phyloP scores from a whole-genome alignment of 805 yeast genomes.

The Starmerella scarabaei region DNA sequence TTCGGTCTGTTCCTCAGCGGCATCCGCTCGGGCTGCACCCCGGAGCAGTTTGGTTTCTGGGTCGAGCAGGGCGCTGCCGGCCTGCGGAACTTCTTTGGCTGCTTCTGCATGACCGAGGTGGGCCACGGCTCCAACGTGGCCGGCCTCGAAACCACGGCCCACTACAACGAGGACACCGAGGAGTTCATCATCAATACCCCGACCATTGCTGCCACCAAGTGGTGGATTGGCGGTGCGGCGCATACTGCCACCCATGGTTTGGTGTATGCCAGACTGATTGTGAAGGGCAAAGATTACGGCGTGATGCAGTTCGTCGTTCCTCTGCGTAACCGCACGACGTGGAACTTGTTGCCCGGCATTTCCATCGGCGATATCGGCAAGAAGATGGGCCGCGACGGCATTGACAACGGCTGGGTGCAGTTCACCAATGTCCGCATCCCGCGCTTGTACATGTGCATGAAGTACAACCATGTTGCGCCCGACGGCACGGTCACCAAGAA shows the following conservation, averaged over 20 bases:
- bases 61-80: conserved; percentile 40
- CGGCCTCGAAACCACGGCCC: conserved; percentile 84
- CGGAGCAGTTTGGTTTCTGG: conserved; percentile 77
- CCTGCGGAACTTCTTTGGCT: conserved; percentile 45
- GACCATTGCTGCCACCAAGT: conserved; percentile 81
- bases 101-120: conserved; percentile 87
- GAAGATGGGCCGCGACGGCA: conserved; percentile 92
- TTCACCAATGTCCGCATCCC: conserved; percentile 76
- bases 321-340: conserved; percentile 54
- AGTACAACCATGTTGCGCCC: conserved; percentile 58
- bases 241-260: conserved; percentile 81
- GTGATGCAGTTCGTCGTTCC: conserved; percentile 90
- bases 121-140: conserved; percentile 94
- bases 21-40: conserved; percentile 76
- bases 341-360: conserved; percentile 65
- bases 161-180: conserved; percentile 50
- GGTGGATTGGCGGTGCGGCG: conserved; percentile 99
- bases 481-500: conserved; percentile 64
- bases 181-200: conserved; percentile 75
- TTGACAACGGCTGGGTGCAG: conserved; percentile 95
- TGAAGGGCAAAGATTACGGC: conserved; percentile 76
- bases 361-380: conserved; percentile 85
- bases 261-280: conserved; percentile 73
- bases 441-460: conserved; percentile 66
- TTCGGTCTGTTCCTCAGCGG: conserved; percentile 73